A percentile compares a stretch with the other conserved stretches of the same genome.
These are phyloP conservation scores for Magnolia officinalis DNA, from an alignment of 164 flowering plant species.

Conservation along the genomic window DNA sequence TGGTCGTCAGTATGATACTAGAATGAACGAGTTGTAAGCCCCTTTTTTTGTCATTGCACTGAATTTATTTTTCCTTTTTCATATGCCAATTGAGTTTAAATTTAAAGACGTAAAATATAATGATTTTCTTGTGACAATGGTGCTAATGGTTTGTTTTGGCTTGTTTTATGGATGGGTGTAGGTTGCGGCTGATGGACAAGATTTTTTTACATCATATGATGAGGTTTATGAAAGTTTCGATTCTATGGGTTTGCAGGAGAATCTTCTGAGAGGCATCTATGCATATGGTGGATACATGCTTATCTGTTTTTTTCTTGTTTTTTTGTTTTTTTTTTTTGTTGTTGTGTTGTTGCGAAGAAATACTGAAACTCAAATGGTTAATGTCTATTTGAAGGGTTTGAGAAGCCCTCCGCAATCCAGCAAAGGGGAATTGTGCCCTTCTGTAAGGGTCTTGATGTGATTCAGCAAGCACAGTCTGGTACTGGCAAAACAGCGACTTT, in stretches of 20 bases:
- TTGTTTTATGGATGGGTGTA: constrained; percentile 14
- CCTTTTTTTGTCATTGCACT: neutral
- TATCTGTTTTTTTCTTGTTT: too few species aligned
- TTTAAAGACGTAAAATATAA: neutral
- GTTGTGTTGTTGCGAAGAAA: neutral
- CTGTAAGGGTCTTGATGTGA: constrained; percentile 80
- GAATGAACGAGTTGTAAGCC: constrained; percentile 49
- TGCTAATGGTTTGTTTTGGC: neutral
- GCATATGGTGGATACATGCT: constrained; percentile 55
- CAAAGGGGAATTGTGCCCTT: constrained; percentile 89
- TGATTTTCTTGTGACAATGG: neutral
- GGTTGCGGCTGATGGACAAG: constrained; percentile 49
- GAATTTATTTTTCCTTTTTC: neutral
- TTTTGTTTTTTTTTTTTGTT: neutral
- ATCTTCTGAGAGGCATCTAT: constrained; percentile 80
- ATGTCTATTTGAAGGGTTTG: constrained; percentile 50
- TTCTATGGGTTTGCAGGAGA: constrained; percentile 60
- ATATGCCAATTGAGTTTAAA: neutral
- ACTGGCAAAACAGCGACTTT: constrained; percentile 91
- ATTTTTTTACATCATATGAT: constrained; percentile 70
- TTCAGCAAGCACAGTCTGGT: constrained; percentile 90
- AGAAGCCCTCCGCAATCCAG: constrained; percentile 91
- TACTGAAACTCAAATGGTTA: neutral
- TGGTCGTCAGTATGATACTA: constrained; percentile 48
- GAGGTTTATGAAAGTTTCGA: constrained; percentile 74